Conservation (phyloP, 139 green algal species). For the Chlamydomonas incerta region DNA sequence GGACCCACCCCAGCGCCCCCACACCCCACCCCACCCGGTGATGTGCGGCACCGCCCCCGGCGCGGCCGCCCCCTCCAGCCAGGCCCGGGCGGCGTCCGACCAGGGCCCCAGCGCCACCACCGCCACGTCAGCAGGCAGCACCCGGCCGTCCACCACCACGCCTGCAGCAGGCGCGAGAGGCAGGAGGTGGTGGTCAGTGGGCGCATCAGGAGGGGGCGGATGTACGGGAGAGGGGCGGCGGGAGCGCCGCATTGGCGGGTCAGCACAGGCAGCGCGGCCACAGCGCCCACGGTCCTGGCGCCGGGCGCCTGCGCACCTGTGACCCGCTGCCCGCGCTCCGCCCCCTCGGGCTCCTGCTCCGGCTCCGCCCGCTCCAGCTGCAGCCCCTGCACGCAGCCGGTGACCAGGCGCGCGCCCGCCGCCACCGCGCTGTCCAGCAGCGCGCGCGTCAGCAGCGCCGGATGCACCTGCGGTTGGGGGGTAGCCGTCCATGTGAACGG, state of each 20-base stretch:
- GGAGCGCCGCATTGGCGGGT: too few relatives aligned
- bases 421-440: constrained; percentile 63
- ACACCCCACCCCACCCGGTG: too few relatives aligned
- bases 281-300: too few relatives aligned
- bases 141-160: constrained; percentile 33
- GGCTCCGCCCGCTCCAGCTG: constrained; percentile 28
- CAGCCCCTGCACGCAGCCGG: constrained; percentile 62
- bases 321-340: neutral
- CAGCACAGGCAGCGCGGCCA: too few relatives aligned
- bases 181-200: neutral
- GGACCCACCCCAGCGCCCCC: too few relatives aligned
- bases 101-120: constrained; percentile 86
- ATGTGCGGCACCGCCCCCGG: too few relatives aligned
- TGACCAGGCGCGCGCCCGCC: constrained; percentile 59
- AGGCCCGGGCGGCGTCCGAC: constrained; percentile 56
- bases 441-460: constrained; percentile 72
- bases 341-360: neutral
- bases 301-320: too few relatives aligned
- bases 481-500: too few relatives aligned
- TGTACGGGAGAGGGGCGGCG: too few relatives aligned
- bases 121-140: constrained; percentile 66
- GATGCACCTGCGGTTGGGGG: constrained; percentile 87
- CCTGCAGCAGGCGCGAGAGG: constrained; percentile 17
- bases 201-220: too few relatives aligned
- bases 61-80: constrained; percentile 47